Evolutionary conservation across 1,284 basidiomycete species (phyloP), one percentile per base, ranked within the genome.

Genomic region (Erythrobasidium hasegawianum): DNA sequence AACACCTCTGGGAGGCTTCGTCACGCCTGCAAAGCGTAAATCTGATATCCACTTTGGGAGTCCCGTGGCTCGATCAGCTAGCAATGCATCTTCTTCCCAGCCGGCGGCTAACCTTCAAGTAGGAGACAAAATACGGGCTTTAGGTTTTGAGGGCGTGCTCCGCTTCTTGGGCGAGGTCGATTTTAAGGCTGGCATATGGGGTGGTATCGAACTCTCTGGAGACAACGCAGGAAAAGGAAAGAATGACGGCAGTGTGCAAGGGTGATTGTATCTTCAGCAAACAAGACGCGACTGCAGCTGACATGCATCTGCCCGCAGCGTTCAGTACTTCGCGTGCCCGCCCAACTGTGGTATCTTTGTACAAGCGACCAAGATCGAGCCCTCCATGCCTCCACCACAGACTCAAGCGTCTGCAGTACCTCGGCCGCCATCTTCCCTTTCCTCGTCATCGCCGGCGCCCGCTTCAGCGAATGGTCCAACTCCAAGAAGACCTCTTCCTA

Each of bases 281-380:
- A 24, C 24, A 29, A 9, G 16, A 9, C 24, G 40, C 62, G 50
- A 55, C 41, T 16, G n/a, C 41, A 26, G 24, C 10, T 64, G 38
- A 64, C 43, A 53, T 56, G 61, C 18, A n/a, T 20, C 39, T 26
- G n/a, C n/a, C 16, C 1, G 24, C 50, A 83, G 92, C 47, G 85
- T 86, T 52, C 85, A 83, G 74, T 97, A 98, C 78, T 98, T 98
- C 75, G 76, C 81, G 0, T 97, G 93, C 76, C 84, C 88, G 26
- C 85, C 87, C 0, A 84, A 85, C 59, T 94, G 90, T 72, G 95
- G 95, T 40, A 89, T 98, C 50, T 98, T 97, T 76, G 87, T 94
- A 29, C 85, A 87, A 7, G 81, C 85, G 0, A 81, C 84, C 54
- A 96, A 96, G 76, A 83, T 97, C 24, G 88, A 88, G 2, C 74